Evolutionary conservation across 768 basidiomycete genomes (phyloP).

Genomic region (Russula ochroleuca): DNA sequence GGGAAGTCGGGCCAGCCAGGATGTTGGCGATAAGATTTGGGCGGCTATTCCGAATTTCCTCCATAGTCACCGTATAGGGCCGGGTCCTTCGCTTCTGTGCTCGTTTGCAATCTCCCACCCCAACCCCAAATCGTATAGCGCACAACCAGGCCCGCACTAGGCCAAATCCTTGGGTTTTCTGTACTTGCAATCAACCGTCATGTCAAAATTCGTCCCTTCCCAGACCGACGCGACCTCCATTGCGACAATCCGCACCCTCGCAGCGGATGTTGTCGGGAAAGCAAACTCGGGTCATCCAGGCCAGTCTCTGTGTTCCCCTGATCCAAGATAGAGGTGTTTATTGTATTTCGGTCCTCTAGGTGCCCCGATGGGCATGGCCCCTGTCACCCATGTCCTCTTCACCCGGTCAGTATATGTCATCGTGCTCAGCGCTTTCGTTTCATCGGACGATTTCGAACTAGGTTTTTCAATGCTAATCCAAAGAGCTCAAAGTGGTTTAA

Average conservation of each 20-base stretch:
- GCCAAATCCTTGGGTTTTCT: not conserved
- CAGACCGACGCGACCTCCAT: constrained; percentile 54
- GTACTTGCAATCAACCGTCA: constrained; percentile 25
- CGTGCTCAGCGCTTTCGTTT: not conserved
- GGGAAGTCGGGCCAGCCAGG: too few relatives aligned
- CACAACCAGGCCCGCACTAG: not conserved
- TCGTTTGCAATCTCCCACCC: not conserved
- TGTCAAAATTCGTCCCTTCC: constrained; percentile 40
- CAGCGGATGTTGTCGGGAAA: constrained; percentile 73
- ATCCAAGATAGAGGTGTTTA: not conserved
- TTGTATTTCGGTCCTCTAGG: constrained; percentile 40
- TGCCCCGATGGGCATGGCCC: constrained; percentile 93
- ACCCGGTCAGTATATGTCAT: constrained; percentile 56
- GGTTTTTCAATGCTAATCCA: constrained; percentile 86
- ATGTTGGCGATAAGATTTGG: not conserved
- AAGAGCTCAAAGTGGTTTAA: constrained; percentile 91
- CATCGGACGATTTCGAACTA: constrained; percentile 31
- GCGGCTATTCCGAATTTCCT: not conserved
- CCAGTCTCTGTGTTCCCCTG: constrained; percentile 32
- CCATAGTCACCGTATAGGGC: not conserved
- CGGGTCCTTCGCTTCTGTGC: not conserved
- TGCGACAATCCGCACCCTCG: constrained; percentile 71
- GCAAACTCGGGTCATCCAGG: constrained; percentile 95
- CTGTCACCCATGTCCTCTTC: constrained; percentile 75
- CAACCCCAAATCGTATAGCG: not conserved